Conservation (phyloP, 108 stramenopile genomes). For the Tribonema minus region DNA sequence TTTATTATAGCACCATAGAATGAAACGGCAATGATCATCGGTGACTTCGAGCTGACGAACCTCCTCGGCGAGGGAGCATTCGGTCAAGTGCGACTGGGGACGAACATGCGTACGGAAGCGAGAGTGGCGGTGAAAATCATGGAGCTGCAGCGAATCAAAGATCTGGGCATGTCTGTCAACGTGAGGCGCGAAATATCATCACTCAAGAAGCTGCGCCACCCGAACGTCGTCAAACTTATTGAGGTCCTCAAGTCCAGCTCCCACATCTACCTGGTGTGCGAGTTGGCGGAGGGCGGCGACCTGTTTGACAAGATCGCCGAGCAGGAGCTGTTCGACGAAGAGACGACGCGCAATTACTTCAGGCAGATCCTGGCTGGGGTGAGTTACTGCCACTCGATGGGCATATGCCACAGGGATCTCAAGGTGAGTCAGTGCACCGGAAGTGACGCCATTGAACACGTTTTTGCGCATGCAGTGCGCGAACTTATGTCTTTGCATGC, state of each 20-base stretch:
- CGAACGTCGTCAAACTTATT: not conserved
- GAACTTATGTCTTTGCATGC: no score
- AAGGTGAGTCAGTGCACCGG: no score
- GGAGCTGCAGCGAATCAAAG: not conserved
- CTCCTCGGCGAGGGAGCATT: not conserved
- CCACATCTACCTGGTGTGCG: not conserved
- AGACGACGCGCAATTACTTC: not conserved
- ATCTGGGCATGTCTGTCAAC: not conserved
- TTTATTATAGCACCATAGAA: no score
- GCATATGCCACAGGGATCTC: not conserved
- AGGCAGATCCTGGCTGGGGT: not conserved
- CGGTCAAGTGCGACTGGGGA: not conserved
- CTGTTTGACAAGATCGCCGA: no score
- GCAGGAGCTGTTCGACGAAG: not conserved
- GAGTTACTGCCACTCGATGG: not conserved
- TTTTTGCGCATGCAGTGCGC: no score
- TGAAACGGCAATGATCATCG: not conserved
- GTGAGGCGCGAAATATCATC: not conserved
- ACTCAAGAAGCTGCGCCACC: no score
- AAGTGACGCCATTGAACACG: no score
- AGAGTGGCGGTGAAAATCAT: not conserved
- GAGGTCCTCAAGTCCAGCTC: not conserved
- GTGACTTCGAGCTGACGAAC: not conserved
- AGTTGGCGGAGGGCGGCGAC: no score
- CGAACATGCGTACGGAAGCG: not conserved